Percentiles rank a stretch among this genome's conserved stretches.
These are phyloP conservation scores for Lachancea quebecensis DNA, from an alignment of 805 yeast species.

Conservation along the genomic window DNA sequence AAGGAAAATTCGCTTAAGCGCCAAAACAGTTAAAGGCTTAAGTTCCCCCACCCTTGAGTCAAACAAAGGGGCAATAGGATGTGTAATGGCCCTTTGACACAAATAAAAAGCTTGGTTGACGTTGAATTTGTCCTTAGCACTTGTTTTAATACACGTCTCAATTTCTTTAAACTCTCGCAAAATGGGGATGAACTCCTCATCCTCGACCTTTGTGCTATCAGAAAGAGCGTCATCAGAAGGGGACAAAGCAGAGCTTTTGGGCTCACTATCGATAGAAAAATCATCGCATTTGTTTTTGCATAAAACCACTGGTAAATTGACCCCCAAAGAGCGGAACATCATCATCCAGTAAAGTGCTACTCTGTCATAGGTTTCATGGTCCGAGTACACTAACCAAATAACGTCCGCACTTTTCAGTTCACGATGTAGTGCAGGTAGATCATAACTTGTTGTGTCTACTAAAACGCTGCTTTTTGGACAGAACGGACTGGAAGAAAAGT, in stretches of 20 bases:
- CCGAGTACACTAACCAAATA: slow-evolving; percentile 90
- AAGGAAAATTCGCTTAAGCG: slow-evolving; percentile 74
- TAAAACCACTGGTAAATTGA: slow-evolving; percentile 85
- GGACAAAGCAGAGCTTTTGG: not conserved
- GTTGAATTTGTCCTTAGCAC: slow-evolving; percentile 77
- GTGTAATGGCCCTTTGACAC: slow-evolving; percentile 88
- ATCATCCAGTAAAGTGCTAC: slow-evolving; percentile 93
- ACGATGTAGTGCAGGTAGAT: slow-evolving; percentile 49
- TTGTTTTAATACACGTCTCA: slow-evolving; percentile 83
- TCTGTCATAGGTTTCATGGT: slow-evolving; percentile 90
- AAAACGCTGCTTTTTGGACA: slow-evolving; percentile 63
- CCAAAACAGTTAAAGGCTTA: slow-evolving; percentile 69
- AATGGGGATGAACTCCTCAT: slow-evolving; percentile 80
- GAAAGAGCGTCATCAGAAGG: slow-evolving; percentile 12
- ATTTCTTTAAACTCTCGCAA: slow-evolving; percentile 89
- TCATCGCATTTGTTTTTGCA: slow-evolving; percentile 76
- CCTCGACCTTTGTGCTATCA: slow-evolving; percentile 42
- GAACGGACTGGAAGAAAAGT: slow-evolving; percentile 50
- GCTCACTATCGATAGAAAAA: slow-evolving; percentile 9
- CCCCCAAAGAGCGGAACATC: slow-evolving; percentile 84
- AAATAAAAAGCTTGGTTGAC: slow-evolving; percentile 81
- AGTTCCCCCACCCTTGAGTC: slow-evolving; percentile 84
- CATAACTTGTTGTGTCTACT: slow-evolving; percentile 73
- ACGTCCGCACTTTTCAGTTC: slow-evolving; percentile 84
- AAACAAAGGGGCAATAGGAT: slow-evolving; percentile 87